These are phyloP conservation scores for Onygena corvina DNA, from an alignment of 2,329 filamentous ascomycete genomes.

Conservation along the genomic window DNA sequence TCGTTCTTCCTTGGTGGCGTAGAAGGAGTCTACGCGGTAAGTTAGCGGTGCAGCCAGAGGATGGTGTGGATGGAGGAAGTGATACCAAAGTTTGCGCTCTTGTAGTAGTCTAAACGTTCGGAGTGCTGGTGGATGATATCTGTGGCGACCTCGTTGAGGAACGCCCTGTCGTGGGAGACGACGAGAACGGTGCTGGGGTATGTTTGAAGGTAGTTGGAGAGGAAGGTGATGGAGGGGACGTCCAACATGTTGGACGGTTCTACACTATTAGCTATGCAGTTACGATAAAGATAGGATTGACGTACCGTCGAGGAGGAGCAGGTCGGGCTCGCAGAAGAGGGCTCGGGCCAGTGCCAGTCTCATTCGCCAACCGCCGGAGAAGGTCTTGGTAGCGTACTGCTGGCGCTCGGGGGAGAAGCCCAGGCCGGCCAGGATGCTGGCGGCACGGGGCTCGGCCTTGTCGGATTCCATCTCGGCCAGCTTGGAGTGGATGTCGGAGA, in stretches of 20 bases:
- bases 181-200: constrained; percentile 94
- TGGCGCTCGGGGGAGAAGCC: constrained; percentile 92
- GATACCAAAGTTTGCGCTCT: constrained; percentile 73
- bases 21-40: constrained; percentile 59
- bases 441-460: constrained; percentile 89
- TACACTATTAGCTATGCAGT: constrained; percentile 20
- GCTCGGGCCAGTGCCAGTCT: constrained; percentile 86
- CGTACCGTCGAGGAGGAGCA: constrained; percentile 71
- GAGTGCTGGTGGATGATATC: constrained; percentile 99
- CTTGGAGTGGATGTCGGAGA: constrained; percentile 84
- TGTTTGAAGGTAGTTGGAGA: constrained; percentile 83
- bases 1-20: constrained; percentile 91
- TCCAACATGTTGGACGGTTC: constrained; percentile 99
- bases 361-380: constrained; percentile 99
- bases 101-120: constrained; percentile 95
- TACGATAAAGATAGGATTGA: background rate
- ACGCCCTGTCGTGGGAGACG: constrained; percentile 96
- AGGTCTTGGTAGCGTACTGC: constrained; percentile 87
- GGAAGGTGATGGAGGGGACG: constrained; percentile 97
- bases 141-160: constrained; percentile 97
- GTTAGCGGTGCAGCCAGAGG: background rate
- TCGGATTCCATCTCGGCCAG: constrained; percentile 98
- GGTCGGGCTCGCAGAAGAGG: constrained; percentile 93
- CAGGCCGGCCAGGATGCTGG: constrained; percentile 90
- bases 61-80: constrained; percentile 13